Evolutionary conservation across 768 basidiomycete species (phyloP), one percentile per base, ranked within the genome.

Genomic region (Suillus spraguei): DNA sequence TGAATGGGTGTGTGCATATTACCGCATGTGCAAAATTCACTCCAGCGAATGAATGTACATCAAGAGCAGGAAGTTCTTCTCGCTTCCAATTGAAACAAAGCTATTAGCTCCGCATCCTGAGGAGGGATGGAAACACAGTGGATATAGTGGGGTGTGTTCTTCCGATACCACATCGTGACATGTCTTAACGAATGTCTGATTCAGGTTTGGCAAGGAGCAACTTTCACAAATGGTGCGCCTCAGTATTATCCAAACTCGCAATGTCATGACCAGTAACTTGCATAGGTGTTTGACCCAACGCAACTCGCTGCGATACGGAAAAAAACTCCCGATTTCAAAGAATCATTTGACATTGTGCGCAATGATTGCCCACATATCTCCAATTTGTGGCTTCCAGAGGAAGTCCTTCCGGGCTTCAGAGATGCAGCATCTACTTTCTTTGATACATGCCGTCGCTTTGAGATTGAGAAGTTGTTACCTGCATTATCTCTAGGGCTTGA

Each of bases 311-410:
- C 66, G 44, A 69, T 70, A 41, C 74, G 75, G 24, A 69, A 67
- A 24, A 70, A 75, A 38, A 71, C 76, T 24, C 79, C 78, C 5
- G 77, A 76, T 44, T 73, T 81, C 53, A 85, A 84, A 66, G 85
- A 86, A 69, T 84, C 80, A 63, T 86, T 85, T 61, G 85, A 87
- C 63, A 76, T 78, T n/a, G 85, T 84, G 1, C 74, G 80, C 33
- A 74, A 78, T n/a, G 74, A 81, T 52, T 69, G 68, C 4, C 64
- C 69, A 0, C 68, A 53, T 17, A 80, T 82, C 76, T 83, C 85
- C 2, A 86, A 87, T 65, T 83, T 87, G 41, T 87, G 86, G 85
- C 79, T 83, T 13, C 81, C 83, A 0, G 85, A 85, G 5, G 77
- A 74, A 16, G 73, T 80, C 0, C 72, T 87, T 16, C 83, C 85